These are phyloP conservation scores for Waltergamsia citrina DNA, from an alignment of 2,329 filamentous ascomycete genomes.

Conservation along the genomic window DNA sequence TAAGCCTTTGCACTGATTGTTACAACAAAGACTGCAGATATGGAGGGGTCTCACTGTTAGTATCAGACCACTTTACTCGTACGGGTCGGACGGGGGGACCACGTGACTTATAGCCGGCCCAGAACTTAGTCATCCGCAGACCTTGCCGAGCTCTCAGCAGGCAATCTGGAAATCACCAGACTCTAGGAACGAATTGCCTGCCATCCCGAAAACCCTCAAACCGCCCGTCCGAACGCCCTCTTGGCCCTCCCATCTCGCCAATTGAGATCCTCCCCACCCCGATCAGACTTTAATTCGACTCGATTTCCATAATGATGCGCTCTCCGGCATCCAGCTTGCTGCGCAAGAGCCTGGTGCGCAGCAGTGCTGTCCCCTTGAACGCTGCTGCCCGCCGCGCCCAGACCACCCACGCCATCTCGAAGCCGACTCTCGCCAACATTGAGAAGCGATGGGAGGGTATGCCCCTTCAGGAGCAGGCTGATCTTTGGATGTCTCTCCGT, in stretches of 20 bases:
- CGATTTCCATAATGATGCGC: slow-evolving; percentile 32
- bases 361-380: slow-evolving; percentile 25
- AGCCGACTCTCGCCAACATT: slow-evolving; percentile 94
- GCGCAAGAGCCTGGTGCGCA: slow-evolving; percentile 37
- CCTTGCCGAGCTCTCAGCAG: slow-evolving; percentile 2
- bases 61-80: slow-evolving; percentile 3
- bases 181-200: neutral
- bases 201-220: slow-evolving; percentile 6
- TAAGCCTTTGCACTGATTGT: no score
- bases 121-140: slow-evolving; percentile 6
- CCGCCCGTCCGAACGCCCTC: neutral
- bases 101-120: slow-evolving; percentile 4
- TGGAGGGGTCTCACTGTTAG: neutral
- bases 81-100: neutral
- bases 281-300: neutral
- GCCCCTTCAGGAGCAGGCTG: slow-evolving; percentile 97
- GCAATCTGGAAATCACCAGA: slow-evolving; percentile 5
- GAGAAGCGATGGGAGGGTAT: slow-evolving; percentile 99
- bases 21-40: no score
- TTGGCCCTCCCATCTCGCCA: neutral
- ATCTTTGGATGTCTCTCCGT: slow-evolving; percentile 96
- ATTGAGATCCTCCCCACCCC: slow-evolving; percentile 1
- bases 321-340: slow-evolving; percentile 41
- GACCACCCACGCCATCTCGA: slow-evolving; percentile 84
- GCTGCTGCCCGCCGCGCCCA: slow-evolving; percentile 42